Evolutionary conservation across 2,329 filamentous ascomycete genomes (phyloP).

Genomic region (Purpureocillium lavendulum): DNA sequence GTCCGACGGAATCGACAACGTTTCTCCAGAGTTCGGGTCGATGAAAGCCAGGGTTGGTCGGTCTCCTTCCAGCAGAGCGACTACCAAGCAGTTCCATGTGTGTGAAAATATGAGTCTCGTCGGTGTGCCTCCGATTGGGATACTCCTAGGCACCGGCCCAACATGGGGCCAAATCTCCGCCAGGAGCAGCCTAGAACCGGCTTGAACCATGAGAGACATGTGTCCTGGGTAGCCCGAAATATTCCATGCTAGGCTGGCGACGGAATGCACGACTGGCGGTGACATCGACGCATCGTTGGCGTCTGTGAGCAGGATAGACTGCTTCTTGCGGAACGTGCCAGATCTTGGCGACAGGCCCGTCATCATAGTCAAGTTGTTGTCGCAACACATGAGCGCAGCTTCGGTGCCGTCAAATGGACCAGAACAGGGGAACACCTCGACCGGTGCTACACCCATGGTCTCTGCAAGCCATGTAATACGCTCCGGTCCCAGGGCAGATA

Average conservation of each 20-base stretch:
- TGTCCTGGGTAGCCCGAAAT: conserved; percentile 29
- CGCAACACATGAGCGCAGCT: conserved; percentile 38
- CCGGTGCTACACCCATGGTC: conserved; percentile 26
- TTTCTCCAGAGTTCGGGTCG: conserved; percentile 43
- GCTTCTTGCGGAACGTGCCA: conserved; percentile 28
- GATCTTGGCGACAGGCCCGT: conserved; percentile 22
- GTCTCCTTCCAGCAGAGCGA: conserved; percentile 36
- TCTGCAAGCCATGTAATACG: conserved; percentile 19
- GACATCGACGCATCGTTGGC: conserved; percentile 34
- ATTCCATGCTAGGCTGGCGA: conserved; percentile 31
- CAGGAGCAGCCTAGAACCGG: conserved; percentile 42
- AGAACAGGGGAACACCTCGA: conserved; percentile 22
- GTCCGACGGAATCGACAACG: conserved; percentile 38
- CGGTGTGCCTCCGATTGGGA: conserved; percentile 40
- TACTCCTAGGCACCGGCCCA: conserved; percentile 39
- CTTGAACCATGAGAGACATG: conserved; percentile 38
- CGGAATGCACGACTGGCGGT: conserved; percentile 39
- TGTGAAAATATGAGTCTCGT: conserved; percentile 46
- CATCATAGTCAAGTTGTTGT: conserved; percentile 36
- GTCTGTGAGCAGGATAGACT: conserved; percentile 44
- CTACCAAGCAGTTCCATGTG: conserved; percentile 42
- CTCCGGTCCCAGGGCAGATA: conserved; percentile 11
- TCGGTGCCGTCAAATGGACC: conserved; percentile 12
- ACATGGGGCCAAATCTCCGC: conserved; percentile 39
- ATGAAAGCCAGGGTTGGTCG: conserved; percentile 46